Conservation (phyloP, 2,329 filamentous ascomycete genomes). For the Sporothrix protearum region DNA sequence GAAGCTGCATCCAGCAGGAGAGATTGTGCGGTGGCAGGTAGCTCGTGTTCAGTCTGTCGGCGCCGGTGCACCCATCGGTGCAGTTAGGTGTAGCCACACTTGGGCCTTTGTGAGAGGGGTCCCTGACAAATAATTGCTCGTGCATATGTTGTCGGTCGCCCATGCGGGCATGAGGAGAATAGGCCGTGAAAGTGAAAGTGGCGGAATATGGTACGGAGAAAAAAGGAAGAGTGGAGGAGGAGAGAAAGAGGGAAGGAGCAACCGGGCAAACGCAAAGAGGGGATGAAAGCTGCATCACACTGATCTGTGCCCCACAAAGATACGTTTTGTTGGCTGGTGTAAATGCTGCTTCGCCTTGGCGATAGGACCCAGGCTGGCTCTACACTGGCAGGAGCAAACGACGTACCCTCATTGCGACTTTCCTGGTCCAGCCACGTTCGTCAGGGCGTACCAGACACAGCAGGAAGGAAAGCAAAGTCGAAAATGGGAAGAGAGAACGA, state of each 20-base stretch:
- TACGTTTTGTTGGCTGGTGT: neutral
- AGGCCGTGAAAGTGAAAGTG: neutral
- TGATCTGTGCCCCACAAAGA: neutral
- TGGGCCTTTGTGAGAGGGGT: neutral
- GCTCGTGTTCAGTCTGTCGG: neutral
- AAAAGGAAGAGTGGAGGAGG: neutral
- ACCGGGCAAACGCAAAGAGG: neutral
- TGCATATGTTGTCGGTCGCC: neutral
- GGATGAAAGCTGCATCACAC: neutral
- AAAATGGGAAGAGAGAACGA: neutral
- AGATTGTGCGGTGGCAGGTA: neutral
- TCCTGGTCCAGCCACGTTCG: neutral
- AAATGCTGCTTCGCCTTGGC: neutral
- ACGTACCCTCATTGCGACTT: neutral
- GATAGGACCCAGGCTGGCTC: neutral
- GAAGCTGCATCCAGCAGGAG: neutral
- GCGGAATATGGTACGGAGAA: neutral
- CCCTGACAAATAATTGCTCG: neutral
- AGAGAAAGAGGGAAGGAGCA: neutral
- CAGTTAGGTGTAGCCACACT: constrained; percentile 2
- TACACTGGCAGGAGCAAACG: neutral
- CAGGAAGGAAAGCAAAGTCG: neutral
- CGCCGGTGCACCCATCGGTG: constrained; percentile 1
- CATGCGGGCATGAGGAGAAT: neutral
- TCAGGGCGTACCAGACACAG: neutral